A percentile compares a stretch with the other conserved stretches of the same genome.
Conservation (phyloP, 768 basidiomycete genomes). For the Heimioporus sp. region DNA sequence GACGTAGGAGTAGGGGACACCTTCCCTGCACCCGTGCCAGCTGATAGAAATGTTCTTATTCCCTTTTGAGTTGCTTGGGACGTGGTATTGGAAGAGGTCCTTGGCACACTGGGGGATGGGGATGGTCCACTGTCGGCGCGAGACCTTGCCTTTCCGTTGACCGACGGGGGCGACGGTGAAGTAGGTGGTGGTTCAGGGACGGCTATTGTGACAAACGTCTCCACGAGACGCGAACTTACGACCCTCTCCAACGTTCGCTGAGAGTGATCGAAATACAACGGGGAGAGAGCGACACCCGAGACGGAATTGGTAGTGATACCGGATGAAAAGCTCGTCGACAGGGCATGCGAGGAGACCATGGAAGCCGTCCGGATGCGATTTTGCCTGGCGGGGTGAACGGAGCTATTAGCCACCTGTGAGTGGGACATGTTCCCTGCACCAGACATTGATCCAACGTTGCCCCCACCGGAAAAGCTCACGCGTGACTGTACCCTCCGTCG, state of each 20-base stretch:
- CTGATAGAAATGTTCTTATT: slow-evolving; percentile 11
- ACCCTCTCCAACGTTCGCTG: slow-evolving; percentile 70
- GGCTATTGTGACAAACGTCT: slow-evolving; percentile 68
- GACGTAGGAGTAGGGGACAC: slow-evolving; percentile 3
- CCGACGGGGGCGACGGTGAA: slow-evolving; percentile 29
- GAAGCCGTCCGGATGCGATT: slow-evolving; percentile 51
- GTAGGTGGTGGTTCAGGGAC: slow-evolving; percentile 31
- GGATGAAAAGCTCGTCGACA: slow-evolving; percentile 11
- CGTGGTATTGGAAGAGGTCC: neutral
- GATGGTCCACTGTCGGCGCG: slow-evolving; percentile 28
- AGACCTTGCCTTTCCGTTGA: slow-evolving; percentile 20
- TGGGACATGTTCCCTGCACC: slow-evolving; percentile 15
- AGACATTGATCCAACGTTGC: slow-evolving; percentile 9
- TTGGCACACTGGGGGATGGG: neutral
- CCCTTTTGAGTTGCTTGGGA: slow-evolving; percentile 13
- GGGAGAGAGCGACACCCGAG: slow-evolving; percentile 21
- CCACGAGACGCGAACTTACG: slow-evolving; percentile 68
- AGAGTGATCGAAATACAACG: slow-evolving; percentile 56
- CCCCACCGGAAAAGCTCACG: slow-evolving; percentile 36
- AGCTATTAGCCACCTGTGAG: slow-evolving; percentile 11
- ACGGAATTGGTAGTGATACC: slow-evolving; percentile 1
- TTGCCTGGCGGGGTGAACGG: slow-evolving; percentile 35
- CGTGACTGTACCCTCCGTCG: slow-evolving; percentile 48
- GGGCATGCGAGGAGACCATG: slow-evolving; percentile 41
- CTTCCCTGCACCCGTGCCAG: slow-evolving; percentile 18